Evolutionary conservation across 1,284 basidiomycete species (phyloP).

Genomic region (Moesziomyces antarcticus): DNA sequence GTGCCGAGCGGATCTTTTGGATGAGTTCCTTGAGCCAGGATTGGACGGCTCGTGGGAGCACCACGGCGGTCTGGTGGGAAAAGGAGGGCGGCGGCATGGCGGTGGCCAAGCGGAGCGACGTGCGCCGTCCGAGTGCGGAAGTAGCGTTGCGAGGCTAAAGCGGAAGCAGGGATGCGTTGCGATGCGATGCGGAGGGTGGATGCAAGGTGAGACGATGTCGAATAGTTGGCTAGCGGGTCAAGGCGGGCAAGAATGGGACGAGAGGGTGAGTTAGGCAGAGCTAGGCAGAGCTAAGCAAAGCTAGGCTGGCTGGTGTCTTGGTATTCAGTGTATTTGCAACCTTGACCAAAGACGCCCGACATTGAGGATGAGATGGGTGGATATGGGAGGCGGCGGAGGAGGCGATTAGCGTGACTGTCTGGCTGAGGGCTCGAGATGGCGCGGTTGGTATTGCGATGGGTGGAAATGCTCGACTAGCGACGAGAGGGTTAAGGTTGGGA

Average conservation of each 20-base stretch:
- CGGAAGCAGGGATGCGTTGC: background rate
- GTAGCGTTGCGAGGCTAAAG: background rate
- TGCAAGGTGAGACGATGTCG: background rate
- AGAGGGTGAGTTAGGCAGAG: background rate
- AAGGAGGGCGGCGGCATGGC: constrained; percentile 49
- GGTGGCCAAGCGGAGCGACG: background rate
- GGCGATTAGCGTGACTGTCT: background rate
- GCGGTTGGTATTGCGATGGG: too few species aligned
- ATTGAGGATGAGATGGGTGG: constrained; percentile 24
- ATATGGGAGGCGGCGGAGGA: constrained; percentile 12
- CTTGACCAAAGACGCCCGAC: constrained; percentile 49
- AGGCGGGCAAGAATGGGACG: background rate
- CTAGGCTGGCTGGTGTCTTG: constrained; percentile 45
- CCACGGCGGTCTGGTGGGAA: constrained; percentile 42
- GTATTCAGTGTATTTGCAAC: constrained; percentile 47
- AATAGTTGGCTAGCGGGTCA: background rate
- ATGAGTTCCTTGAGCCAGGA: constrained; percentile 46
- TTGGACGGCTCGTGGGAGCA: constrained; percentile 35
- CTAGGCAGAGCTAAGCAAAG: background rate
- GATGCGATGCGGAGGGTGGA: background rate
- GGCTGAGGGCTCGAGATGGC: background rate
- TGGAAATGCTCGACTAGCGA: background rate
- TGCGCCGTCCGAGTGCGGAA: background rate
- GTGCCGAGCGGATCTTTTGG: constrained; percentile 32
- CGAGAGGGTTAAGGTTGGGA: too few species aligned